Percentiles rank a stretch among this genome's conserved stretches.
phyloP scores from a whole-genome alignment of 805 yeast species.

The Myxozyma vanderwaltii region DNA sequence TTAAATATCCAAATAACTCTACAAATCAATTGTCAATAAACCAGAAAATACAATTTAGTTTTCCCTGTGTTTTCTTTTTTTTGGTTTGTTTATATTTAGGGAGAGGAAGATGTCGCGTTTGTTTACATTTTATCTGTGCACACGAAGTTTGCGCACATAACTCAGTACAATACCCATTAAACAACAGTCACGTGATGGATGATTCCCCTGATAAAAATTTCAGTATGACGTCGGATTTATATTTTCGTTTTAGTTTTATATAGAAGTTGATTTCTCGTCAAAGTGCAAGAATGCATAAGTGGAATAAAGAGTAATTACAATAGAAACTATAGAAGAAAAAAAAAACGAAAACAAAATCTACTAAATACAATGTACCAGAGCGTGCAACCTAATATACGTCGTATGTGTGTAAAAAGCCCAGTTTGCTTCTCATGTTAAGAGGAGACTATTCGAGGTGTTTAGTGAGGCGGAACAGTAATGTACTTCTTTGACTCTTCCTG shows the following conservation, averaged over 20 bases:
- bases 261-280: too few species aligned
- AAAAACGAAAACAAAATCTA: constrained; percentile 5
- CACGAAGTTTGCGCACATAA: neutral
- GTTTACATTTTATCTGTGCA: constrained; percentile 3
- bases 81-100: too few species aligned
- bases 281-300: too few species aligned
- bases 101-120: constrained; percentile 7
- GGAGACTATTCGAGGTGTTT: neutral
- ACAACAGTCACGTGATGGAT: neutral
- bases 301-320: too few species aligned
- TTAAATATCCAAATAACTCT: neutral
- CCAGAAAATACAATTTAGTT: neutral
- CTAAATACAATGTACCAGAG: neutral
- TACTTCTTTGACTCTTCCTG: constrained; percentile 23
- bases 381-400: neutral
- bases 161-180: neutral
- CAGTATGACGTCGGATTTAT: neutral
- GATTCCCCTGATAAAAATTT: constrained; percentile 4
- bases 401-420: neutral
- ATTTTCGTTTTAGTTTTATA: too few species aligned
- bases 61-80: neutral
- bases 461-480: constrained; percentile 33
- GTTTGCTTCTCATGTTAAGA: too few species aligned
- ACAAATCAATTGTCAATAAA: neutral
- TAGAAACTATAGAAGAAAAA: too few species aligned